Evolutionary conservation across 345 rosid genomes (phyloP).

Genomic region (Brassica incana): DNA sequence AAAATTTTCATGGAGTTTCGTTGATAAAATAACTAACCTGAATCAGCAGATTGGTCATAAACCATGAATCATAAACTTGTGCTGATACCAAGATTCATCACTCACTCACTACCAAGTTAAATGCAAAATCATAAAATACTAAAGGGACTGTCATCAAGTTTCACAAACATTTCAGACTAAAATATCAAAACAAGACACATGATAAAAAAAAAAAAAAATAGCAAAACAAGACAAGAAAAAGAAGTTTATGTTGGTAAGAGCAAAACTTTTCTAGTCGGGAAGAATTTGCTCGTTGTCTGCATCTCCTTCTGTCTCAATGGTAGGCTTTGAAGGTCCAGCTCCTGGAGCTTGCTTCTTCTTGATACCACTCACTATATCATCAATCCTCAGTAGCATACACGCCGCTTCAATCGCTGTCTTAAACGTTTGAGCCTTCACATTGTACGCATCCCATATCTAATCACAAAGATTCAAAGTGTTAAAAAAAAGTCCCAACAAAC

Average conservation of each 20-base stretch:
- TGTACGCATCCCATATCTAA: conserved; percentile 97
- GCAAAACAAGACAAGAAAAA: neutral
- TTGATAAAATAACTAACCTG: neutral
- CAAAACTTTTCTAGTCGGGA: conserved; percentile 52
- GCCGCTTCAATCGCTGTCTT: conserved; percentile 96
- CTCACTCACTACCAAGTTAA: too few species aligned
- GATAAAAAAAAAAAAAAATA: neutral
- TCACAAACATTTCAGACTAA: conserved; percentile 14
- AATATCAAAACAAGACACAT: neutral
- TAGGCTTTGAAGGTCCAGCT: conserved; percentile 64
- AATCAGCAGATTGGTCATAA: neutral
- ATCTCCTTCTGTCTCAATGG: conserved; percentile 87
- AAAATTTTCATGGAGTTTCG: neutral
- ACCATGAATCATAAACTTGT: too few species aligned
- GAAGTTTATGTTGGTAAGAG: neutral
- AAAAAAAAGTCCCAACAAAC: neutral
- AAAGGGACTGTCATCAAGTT: conserved; percentile 8
- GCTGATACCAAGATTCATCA: too few species aligned
- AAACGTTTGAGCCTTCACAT: conserved; percentile 90
- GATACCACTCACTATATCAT: conserved; percentile 95
- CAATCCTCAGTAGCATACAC: conserved; percentile 89
- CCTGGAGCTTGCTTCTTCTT: conserved; percentile 95
- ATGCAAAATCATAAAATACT: too few species aligned
- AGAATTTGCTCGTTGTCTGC: conserved; percentile 90
- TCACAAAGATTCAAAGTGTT: neutral